Conservation (phyloP, 2,329 filamentous ascomycete species). For the Aspergillus brunneoviolaceus region DNA sequence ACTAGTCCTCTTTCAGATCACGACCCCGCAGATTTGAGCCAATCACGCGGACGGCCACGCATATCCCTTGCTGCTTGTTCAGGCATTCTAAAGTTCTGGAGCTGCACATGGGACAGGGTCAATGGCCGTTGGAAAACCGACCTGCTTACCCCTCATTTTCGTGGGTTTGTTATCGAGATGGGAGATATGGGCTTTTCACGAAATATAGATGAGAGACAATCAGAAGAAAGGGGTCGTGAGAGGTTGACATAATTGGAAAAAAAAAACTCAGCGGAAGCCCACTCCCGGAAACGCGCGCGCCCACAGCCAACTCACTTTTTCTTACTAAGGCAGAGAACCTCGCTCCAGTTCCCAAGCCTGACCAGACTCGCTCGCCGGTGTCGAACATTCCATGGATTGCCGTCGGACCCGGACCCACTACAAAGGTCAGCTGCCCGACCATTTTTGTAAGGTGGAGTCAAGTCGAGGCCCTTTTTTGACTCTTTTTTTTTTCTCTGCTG, state of each 20-base stretch:
- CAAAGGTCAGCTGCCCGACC: constrained; percentile 18
- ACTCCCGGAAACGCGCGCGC: not conserved
- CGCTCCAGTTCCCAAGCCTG: not conserved
- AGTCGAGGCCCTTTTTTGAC: constrained; percentile 5
- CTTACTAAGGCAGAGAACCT: not conserved
- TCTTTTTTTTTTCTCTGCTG: not conserved
- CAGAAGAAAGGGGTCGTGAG: not conserved
- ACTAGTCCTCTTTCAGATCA: constrained; percentile 2
- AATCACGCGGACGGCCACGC: constrained; percentile 7
- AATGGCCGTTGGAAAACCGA: not conserved
- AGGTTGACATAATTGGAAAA: not conserved
- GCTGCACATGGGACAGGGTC: constrained; percentile 6
- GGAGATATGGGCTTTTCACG: no score
- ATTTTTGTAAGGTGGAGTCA: constrained; percentile 18
- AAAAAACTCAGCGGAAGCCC: not conserved
- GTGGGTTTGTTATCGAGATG: not conserved
- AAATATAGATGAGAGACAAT: not conserved
- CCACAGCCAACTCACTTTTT: no score
- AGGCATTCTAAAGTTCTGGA: not conserved
- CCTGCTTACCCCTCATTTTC: not conserved
- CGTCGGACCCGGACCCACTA: constrained; percentile 17
- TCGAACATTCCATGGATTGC: constrained; percentile 23
- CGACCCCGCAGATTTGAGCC: constrained; percentile 19
- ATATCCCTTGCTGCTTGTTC: constrained; percentile 10
- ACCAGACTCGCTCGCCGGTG: constrained; percentile 8